Evolutionary conservation across 2,329 filamentous ascomycete genomes (phyloP).

Genomic region (Aschersonia sp.): DNA sequence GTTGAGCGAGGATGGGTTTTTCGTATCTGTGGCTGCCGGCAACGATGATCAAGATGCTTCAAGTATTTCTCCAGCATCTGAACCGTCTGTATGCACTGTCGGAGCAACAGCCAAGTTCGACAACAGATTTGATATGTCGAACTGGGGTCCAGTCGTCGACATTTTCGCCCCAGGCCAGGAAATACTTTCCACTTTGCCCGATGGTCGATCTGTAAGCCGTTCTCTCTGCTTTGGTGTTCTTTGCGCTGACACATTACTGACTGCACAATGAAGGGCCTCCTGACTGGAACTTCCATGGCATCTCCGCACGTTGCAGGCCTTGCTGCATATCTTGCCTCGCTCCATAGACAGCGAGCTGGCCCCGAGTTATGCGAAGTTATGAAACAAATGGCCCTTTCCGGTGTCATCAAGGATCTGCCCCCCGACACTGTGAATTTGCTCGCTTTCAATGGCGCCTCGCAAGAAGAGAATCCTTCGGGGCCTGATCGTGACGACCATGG

Average conservation of each 20-base stretch:
- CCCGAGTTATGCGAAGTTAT: slow-evolving; percentile 30
- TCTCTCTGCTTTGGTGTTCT: not conserved
- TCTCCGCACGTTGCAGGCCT: slow-evolving; percentile 27
- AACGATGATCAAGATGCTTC: slow-evolving; percentile 27
- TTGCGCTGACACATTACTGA: not conserved
- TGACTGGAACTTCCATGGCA: slow-evolving; percentile 33
- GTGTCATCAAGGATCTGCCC: slow-evolving; percentile 22
- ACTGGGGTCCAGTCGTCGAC: slow-evolving; percentile 29
- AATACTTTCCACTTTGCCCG: slow-evolving; percentile 29
- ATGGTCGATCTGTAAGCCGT: slow-evolving; percentile 17
- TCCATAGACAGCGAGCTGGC: slow-evolving; percentile 16
- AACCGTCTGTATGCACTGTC: slow-evolving; percentile 28
- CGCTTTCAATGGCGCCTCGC: slow-evolving; percentile 34
- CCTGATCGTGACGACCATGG: too few relatives aligned
- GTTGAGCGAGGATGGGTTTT: slow-evolving; percentile 25
- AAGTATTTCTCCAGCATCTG: slow-evolving; percentile 24
- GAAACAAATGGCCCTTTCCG: slow-evolving; percentile 21
- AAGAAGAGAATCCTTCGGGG: not conserved
- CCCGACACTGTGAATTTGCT: slow-evolving; percentile 32
- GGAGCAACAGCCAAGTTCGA: slow-evolving; percentile 23
- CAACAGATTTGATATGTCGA: slow-evolving; percentile 25
- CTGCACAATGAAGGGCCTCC: slow-evolving; percentile 9
- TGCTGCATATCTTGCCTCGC: slow-evolving; percentile 9
- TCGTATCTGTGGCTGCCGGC: slow-evolving; percentile 36
- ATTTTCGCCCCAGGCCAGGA: slow-evolving; percentile 28